These are phyloP conservation scores for Scutellaria baicalensis DNA, from an alignment of 257 asterid genomes.

Conservation along the genomic window DNA sequence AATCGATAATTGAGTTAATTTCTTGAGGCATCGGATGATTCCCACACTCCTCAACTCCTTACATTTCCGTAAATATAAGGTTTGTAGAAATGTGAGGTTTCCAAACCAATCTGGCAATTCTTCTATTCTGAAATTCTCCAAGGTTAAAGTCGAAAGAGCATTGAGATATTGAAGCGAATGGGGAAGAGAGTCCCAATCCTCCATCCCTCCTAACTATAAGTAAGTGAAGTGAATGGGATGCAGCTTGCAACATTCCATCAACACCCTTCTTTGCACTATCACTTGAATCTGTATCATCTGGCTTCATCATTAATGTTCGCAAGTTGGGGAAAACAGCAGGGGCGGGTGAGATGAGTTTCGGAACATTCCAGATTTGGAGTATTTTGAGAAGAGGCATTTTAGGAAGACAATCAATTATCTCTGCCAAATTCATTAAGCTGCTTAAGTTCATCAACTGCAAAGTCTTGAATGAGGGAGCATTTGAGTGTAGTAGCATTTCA, in stretches of 20 bases:
- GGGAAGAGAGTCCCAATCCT: neutral
- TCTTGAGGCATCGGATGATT: neutral
- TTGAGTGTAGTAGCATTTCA: neutral
- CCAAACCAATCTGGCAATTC: neutral
- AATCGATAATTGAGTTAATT: too few relatives aligned
- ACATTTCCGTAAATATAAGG: neutral
- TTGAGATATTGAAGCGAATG: neutral
- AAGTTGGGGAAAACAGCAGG: neutral
- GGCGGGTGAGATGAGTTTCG: neutral
- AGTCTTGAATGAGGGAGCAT: neutral
- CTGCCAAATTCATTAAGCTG: neutral
- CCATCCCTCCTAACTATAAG: neutral
- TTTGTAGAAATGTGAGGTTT: too few relatives aligned
- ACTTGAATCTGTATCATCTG: neutral
- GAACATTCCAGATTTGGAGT: neutral
- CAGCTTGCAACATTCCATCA: neutral
- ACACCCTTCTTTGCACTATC: neutral
- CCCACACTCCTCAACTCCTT: neutral
- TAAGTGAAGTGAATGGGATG: neutral
- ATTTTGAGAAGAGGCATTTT: neutral
- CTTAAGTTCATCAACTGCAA: neutral
- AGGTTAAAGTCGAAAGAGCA: neutral
- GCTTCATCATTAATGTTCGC: neutral
- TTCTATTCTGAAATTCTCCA: neutral
- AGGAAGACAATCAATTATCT: neutral